Conservation (phyloP, 2,329 filamentous ascomycete species). For the Teratosphaeria zuluensis region DNA sequence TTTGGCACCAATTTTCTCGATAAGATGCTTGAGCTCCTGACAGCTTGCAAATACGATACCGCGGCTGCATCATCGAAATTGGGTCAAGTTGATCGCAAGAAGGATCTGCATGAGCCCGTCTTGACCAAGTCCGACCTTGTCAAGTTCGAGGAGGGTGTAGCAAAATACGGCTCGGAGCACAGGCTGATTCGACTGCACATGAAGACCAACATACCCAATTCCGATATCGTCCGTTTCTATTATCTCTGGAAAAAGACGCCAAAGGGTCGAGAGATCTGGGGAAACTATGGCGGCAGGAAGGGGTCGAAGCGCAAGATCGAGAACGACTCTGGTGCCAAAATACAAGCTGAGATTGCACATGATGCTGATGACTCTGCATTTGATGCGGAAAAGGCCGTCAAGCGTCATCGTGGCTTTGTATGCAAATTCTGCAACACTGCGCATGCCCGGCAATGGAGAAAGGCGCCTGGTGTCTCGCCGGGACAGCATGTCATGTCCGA, state of each 20-base stretch:
- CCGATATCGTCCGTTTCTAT: constrained; percentile 81
- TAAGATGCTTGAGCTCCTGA: constrained; percentile 66
- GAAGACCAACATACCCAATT: constrained; percentile 62
- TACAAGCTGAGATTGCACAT: constrained; percentile 87
- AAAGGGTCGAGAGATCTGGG: constrained; percentile 80
- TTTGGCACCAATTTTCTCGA: constrained; percentile 81
- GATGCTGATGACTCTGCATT: constrained; percentile 93
- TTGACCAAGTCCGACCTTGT: constrained; percentile 70
- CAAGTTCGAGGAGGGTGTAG: constrained; percentile 83
- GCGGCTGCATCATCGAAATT: constrained; percentile 63
- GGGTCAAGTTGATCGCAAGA: constrained; percentile 54
- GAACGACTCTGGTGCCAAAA: constrained; percentile 56
- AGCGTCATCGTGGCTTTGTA: constrained; percentile 72
- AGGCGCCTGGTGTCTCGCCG: constrained; percentile 68
- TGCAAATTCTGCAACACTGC: constrained; percentile 88
- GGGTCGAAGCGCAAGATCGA: constrained; percentile 70
- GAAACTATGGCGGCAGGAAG: constrained; percentile 75
- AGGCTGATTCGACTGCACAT: constrained; percentile 75
- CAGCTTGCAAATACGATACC: constrained; percentile 59
- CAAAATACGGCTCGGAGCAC: constrained; percentile 85
- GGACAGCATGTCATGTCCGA: constrained; percentile 61
- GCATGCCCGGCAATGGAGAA: constrained; percentile 78
- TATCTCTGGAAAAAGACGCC: constrained; percentile 97
- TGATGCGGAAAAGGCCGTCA: constrained; percentile 71
- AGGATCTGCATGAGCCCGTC: constrained; percentile 74